Evolutionary conservation across 2,329 filamentous ascomycete genomes (phyloP).

Genomic region (Scedosporium minutisporum): DNA sequence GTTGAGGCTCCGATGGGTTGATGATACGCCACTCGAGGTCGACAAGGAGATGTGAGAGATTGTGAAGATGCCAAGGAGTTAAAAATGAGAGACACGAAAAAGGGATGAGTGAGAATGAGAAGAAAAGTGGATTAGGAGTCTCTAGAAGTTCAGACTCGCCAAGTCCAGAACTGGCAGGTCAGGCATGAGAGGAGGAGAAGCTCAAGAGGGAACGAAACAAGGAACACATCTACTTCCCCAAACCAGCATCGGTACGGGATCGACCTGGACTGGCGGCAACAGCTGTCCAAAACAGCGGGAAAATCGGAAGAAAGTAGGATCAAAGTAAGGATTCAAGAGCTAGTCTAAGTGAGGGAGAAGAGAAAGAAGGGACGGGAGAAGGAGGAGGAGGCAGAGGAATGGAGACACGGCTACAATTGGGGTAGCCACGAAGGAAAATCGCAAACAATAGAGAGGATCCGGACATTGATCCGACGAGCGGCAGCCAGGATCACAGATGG

Average conservation of each 20-base stretch:
- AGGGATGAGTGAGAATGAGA: background rate
- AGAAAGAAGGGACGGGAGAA: background rate
- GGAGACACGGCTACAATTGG: background rate
- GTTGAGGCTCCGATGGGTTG: too few relatives aligned
- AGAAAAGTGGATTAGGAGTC: background rate
- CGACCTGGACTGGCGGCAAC: background rate
- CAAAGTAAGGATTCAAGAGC: background rate
- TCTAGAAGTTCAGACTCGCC: background rate
- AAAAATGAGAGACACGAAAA: background rate
- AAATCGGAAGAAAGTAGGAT: background rate
- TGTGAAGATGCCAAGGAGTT: background rate
- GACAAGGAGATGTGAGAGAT: too few relatives aligned
- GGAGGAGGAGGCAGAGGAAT: background rate
- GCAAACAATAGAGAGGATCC: too few relatives aligned
- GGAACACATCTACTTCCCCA: background rate
- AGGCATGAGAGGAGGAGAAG: background rate
- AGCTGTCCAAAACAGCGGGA: constrained; percentile 6
- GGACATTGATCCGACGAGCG: too few relatives aligned
- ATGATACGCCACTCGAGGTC: too few relatives aligned
- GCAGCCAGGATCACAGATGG: too few relatives aligned
- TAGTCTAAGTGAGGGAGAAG: background rate
- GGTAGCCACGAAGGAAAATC: background rate
- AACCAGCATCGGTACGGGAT: background rate
- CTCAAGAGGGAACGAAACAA: background rate
- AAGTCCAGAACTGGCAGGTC: background rate